phyloP scores from a whole-genome alignment of 805 yeast genomes.

The Metschnikowia peoriensis region DNA sequence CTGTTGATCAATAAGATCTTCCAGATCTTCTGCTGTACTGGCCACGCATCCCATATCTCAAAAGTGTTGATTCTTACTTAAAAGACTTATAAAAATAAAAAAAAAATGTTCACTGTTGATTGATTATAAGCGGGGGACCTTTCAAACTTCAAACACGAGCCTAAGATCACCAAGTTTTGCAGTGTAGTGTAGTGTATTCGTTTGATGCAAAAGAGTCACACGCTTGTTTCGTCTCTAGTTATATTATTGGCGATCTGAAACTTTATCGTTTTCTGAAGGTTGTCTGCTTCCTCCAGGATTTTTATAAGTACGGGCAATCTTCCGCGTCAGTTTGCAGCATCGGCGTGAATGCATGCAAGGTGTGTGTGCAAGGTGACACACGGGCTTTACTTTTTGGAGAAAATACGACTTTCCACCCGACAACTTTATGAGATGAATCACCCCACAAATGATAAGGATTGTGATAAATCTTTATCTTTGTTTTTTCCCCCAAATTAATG shows the following conservation, averaged over 20 bases:
- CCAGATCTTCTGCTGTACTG: conserved; percentile 45
- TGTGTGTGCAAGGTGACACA: conserved; percentile 7
- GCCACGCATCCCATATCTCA: conserved; percentile 68
- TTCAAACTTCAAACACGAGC: neutral
- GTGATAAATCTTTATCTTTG: too few species aligned
- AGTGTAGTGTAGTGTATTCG: neutral
- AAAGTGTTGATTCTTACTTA: neutral
- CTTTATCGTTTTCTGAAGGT: neutral
- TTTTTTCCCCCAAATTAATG: neutral
- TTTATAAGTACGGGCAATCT: conserved; percentile 5
- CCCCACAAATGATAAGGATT: too few species aligned
- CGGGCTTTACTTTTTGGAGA: neutral
- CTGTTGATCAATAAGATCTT: conserved; percentile 51
- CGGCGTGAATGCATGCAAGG: conserved; percentile 4
- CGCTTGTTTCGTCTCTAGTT: neutral
- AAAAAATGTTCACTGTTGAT: neutral
- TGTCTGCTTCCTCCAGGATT: neutral
- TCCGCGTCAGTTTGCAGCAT: conserved; percentile 9
- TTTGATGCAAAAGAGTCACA: neutral
- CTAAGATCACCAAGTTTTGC: neutral
- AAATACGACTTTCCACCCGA: neutral
- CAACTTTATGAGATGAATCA: neutral
- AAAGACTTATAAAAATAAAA: too few species aligned
- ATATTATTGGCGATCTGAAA: neutral
- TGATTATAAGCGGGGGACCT: neutral